A percentile compares a stretch with the other conserved stretches of the same genome.
phyloP scores from a whole-genome alignment of 257 asterid genomes.

The Nicotiana attenuata region DNA sequence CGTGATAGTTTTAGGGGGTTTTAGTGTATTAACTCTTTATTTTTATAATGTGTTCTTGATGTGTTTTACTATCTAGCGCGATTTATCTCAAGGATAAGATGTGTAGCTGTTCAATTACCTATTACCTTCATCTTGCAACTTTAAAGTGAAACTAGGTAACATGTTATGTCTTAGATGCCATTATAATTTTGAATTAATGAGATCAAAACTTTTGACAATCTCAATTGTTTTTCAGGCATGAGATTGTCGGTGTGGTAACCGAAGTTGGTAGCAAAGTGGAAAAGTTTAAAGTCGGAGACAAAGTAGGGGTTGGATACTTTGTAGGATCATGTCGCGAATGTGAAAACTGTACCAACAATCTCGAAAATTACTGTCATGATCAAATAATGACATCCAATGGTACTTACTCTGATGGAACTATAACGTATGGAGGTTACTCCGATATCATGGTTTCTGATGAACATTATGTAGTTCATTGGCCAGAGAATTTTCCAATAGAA shows the following conservation, averaged over 20 bases:
- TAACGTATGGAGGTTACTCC: slow-evolving; percentile 43
- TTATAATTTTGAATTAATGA: neutral
- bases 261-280: slow-evolving; percentile 44
- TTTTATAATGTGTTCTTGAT: no score
- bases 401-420: slow-evolving; percentile 20
- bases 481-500: slow-evolving; percentile 40
- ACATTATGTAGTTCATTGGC: slow-evolving; percentile 42
- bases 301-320: slow-evolving; percentile 42
- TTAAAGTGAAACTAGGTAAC: neutral
- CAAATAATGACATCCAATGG: slow-evolving; percentile 1
- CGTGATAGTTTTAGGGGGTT: no score
- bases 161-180: neutral
- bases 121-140: neutral
- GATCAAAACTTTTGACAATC: neutral
- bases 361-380: slow-evolving; percentile 29
- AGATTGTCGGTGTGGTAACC: slow-evolving; percentile 38
- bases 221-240: slow-evolving; percentile 29
- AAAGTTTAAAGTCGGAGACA: slow-evolving; percentile 43
- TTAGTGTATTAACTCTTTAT: no score
- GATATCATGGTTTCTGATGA: slow-evolving; percentile 38
- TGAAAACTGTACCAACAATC: slow-evolving; percentile 18
- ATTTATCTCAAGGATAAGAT: no score
- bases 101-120: no score
- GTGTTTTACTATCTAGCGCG: no score
- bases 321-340: slow-evolving; percentile 35